Evolutionary conservation across 768 basidiomycete species (phyloP).

Genomic region (Hericium coralloides): DNA sequence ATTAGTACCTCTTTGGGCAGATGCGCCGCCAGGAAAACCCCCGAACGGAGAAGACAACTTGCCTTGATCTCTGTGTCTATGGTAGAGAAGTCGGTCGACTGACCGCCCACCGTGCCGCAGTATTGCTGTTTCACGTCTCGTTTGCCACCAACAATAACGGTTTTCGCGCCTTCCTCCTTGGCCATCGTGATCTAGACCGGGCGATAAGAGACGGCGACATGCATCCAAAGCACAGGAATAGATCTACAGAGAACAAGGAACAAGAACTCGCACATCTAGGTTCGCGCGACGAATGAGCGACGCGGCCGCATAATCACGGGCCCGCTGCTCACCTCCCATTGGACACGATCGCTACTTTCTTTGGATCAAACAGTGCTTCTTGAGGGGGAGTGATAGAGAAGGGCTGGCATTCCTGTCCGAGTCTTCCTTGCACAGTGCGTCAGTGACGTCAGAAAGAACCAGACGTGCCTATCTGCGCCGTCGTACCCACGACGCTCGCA

Average conservation of each 20-base stretch:
- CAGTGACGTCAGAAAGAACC: neutral
- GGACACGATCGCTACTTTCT: slow-evolving; percentile 43
- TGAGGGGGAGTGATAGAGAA: slow-evolving; percentile 29
- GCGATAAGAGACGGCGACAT: neutral
- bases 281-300: slow-evolving; percentile 7
- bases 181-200: slow-evolving; percentile 45
- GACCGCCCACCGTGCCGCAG: slow-evolving; percentile 55
- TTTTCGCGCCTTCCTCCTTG: slow-evolving; percentile 47
- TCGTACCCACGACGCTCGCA: neutral
- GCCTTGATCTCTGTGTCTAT: slow-evolving; percentile 57
- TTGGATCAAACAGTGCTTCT: slow-evolving; percentile 37
- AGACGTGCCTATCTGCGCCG: neutral
- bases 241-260: slow-evolving; percentile 21
- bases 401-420: slow-evolving; percentile 28
- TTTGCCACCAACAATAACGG: slow-evolving; percentile 50
- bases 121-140: slow-evolving; percentile 41
- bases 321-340: slow-evolving; percentile 47
- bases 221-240: neutral
- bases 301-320: slow-evolving; percentile 39
- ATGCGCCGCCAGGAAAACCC: neutral
- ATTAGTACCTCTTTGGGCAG: neutral
- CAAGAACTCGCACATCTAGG: slow-evolving; percentile 20
- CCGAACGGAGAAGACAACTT: slow-evolving; percentile 12
- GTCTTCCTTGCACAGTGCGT: slow-evolving; percentile 9
- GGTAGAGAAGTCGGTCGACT: slow-evolving; percentile 47